A percentile compares a stretch with the other conserved stretches of the same genome.
Conservation (phyloP, 2,329 filamentous ascomycete genomes). For the Sporothrix luriei region DNA sequence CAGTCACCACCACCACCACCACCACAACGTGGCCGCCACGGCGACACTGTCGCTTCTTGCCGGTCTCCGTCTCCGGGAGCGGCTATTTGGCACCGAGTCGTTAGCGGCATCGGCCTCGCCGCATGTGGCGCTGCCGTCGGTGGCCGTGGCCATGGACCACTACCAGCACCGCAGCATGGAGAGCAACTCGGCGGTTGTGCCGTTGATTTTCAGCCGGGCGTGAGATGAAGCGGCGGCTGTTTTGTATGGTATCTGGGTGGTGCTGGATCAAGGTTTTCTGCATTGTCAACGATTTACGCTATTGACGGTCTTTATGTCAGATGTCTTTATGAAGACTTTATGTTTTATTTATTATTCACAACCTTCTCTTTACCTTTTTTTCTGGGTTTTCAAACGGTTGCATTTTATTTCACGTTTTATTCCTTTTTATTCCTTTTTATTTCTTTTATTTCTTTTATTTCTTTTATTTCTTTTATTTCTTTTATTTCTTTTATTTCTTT, state of each 20-base stretch:
- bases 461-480: neutral
- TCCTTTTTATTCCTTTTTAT: neutral
- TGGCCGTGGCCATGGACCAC: conserved; percentile 26
- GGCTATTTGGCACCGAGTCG: conserved; percentile 45
- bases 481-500: neutral
- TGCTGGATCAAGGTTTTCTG: neutral
- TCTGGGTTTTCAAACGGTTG: neutral
- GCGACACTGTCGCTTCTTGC: conserved; percentile 44
- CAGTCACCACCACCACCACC: neutral
- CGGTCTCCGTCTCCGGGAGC: conserved; percentile 47
- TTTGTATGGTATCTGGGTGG: neutral
- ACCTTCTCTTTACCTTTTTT: neutral
- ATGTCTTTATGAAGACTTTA: conserved; percentile 8
- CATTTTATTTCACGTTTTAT: neutral
- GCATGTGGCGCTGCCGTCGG: conserved; percentile 11
- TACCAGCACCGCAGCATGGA: conserved; percentile 51
- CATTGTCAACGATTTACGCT: neutral
- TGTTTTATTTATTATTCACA: neutral
- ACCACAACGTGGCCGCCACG: conserved; percentile 23
- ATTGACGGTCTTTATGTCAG: neutral
- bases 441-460: neutral
- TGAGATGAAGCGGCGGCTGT: conserved; percentile 31
- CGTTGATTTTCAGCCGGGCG: conserved; percentile 61
- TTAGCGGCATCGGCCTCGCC: neutral
- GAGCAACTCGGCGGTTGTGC: conserved; percentile 58